Evolutionary conservation across 2,329 filamentous ascomycete species (phyloP).

Genomic region (Exophiala phaeomuriformis): DNA sequence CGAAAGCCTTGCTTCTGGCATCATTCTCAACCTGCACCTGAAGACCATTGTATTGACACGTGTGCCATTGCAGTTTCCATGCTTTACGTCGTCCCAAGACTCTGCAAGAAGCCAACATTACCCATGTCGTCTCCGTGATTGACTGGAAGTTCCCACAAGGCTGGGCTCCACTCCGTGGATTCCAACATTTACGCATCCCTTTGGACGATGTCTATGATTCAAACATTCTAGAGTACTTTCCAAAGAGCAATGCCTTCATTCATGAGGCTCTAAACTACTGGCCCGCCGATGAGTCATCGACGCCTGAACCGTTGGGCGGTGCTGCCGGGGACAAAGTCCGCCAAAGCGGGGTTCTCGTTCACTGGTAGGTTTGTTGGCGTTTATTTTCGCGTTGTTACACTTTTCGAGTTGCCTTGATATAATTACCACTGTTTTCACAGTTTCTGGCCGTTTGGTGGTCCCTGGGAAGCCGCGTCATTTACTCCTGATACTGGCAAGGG

Average conservation of each 20-base stretch:
- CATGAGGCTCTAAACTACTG: constrained; percentile 57
- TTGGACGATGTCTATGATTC: constrained; percentile 88
- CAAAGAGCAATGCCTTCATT: constrained; percentile 74
- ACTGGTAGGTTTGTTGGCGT: constrained; percentile 53
- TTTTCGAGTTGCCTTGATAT: not conserved
- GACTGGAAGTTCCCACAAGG: constrained; percentile 52
- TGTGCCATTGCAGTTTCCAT: constrained; percentile 57
- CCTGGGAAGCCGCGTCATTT: too few relatives aligned
- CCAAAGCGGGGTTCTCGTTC: constrained; percentile 53
- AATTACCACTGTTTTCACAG: too few relatives aligned
- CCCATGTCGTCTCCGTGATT: constrained; percentile 81
- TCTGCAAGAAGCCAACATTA: constrained; percentile 67
- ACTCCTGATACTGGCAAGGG: not conserved
- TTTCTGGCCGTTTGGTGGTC: not conserved
- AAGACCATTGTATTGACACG: constrained; percentile 8
- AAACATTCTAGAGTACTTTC: constrained; percentile 74
- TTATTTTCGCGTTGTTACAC: constrained; percentile 8
- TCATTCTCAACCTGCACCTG: not conserved
- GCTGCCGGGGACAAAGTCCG: constrained; percentile 4
- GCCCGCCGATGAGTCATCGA: not conserved
- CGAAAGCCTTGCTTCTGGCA: not conserved
- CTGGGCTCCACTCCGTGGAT: constrained; percentile 49
- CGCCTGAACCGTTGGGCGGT: not conserved
- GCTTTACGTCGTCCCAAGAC: constrained; percentile 64
- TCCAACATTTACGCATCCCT: constrained; percentile 69